Conservation (phyloP, 768 basidiomycete genomes). For the Boletales sp. region DNA sequence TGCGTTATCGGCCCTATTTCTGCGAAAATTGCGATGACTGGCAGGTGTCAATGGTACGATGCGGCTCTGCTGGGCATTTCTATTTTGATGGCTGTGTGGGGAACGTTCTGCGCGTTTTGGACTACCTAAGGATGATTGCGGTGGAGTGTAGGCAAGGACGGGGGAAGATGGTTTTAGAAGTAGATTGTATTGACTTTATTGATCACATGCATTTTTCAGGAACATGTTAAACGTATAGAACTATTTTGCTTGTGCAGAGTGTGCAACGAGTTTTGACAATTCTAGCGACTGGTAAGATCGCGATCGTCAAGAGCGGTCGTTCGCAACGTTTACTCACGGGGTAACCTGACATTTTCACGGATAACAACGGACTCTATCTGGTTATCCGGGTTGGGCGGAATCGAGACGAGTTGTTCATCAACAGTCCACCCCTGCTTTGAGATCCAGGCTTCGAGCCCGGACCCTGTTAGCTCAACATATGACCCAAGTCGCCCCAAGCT, state of each 20-base stretch:
- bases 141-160: neutral
- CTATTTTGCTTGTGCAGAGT: slow-evolving; percentile 56
- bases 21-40: slow-evolving; percentile 60
- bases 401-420: slow-evolving; percentile 55
- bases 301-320: neutral
- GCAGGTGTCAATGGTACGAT: slow-evolving; percentile 50
- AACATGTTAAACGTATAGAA: slow-evolving; percentile 1
- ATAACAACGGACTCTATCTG: slow-evolving; percentile 83
- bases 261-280: slow-evolving; percentile 71
- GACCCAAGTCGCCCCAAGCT: slow-evolving; percentile 60
- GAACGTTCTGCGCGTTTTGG: slow-evolving; percentile 64
- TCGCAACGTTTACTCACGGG: slow-evolving; percentile 51
- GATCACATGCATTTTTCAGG: slow-evolving; percentile 1
- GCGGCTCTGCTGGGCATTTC: slow-evolving; percentile 49
- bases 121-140: slow-evolving; percentile 21
- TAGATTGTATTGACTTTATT: neutral
- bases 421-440: slow-evolving; percentile 64
- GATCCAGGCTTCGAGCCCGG: slow-evolving; percentile 57
- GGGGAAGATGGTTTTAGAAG: neutral
- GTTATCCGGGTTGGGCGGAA: slow-evolving; percentile 85
- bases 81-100: slow-evolving; percentile 71
- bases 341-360: slow-evolving; percentile 77
- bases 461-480: slow-evolving; percentile 68
- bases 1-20: slow-evolving; percentile 76
- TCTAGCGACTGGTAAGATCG: slow-evolving; percentile 41